Conservation (phyloP, 2,329 filamentous ascomycete species). For the Dactylella cylindrospora region DNA sequence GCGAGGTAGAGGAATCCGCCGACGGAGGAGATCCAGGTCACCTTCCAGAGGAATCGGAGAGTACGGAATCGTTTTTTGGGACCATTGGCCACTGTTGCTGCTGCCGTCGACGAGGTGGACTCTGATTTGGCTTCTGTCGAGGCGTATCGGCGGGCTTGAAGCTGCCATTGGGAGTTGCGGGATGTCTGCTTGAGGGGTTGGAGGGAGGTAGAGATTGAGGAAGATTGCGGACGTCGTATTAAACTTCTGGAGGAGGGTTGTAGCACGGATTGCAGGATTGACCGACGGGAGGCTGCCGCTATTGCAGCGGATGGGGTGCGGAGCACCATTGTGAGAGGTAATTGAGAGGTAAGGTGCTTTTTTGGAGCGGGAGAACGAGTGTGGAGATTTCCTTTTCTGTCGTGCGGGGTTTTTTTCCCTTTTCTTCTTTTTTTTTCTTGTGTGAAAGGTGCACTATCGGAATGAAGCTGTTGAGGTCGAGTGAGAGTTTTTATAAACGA, state of each 20-base stretch:
- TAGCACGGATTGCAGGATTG: constrained; percentile 38
- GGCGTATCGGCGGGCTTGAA: not conserved
- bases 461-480: not conserved
- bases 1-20: constrained; percentile 69
- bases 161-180: not conserved
- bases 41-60: constrained; percentile 79
- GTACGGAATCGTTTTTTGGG: constrained; percentile 64
- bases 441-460: no score
- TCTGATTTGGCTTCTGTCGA: constrained; percentile 26
- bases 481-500: constrained; percentile 13
- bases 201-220: constrained; percentile 19
- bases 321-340: constrained; percentile 37
- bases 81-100: not conserved
- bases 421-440: not conserved
- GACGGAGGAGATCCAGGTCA: constrained; percentile 74
- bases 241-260: constrained; percentile 22
- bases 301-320: constrained; percentile 38
- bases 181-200: constrained; percentile 16
- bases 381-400: not conserved
- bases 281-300: constrained; percentile 35
- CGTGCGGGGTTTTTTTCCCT: not conserved
- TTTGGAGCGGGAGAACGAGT: constrained; percentile 2
- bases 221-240: constrained; percentile 18
- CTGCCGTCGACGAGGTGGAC: not conserved
- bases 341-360: not conserved